phyloP scores from a whole-genome alignment of 2,329 filamentous ascomycete genomes.

The Ophiostoma himal-ulmi region DNA sequence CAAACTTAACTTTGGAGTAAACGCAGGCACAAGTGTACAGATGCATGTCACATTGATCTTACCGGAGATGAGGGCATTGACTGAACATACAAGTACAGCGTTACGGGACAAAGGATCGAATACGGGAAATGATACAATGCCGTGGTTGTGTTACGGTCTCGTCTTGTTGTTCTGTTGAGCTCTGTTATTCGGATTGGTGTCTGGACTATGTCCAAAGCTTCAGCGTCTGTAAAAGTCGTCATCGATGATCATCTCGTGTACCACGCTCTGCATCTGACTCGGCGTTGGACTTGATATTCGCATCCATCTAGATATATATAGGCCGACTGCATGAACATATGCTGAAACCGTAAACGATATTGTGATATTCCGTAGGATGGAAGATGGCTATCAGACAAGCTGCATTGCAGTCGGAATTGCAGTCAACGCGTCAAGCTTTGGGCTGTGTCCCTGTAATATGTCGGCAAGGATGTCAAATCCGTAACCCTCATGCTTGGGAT shows the following conservation, averaged over 20 bases:
- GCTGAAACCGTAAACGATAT: not conserved
- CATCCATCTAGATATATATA: not conserved
- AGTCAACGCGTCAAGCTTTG: no score
- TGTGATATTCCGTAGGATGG: not conserved
- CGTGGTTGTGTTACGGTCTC: not conserved
- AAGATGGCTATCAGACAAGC: no score
- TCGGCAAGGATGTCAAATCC: no score
- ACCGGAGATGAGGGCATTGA: not conserved
- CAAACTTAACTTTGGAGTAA: not conserved
- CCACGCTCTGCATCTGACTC: no score
- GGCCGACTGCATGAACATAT: no score
- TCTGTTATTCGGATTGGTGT: not conserved
- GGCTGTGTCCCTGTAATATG: no score
- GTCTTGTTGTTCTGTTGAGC: not conserved
- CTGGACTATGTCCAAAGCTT: no score
- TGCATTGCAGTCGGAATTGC: no score
- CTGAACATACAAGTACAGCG: not conserved
- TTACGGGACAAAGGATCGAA: not conserved
- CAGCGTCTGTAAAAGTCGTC: no score
- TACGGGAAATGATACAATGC: not conserved
- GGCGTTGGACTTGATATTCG: no score
- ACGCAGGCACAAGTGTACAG: slow-evolving; percentile 7
- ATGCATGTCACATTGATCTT: slow-evolving; percentile 4
- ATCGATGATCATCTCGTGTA: no score
- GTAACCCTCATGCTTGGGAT: no score